A percentile compares a stretch with the other conserved stretches of the same genome.
phyloP scores from a whole-genome alignment of 371 early-diverging fungal genomes.

The Apophysomyces sp. region DNA sequence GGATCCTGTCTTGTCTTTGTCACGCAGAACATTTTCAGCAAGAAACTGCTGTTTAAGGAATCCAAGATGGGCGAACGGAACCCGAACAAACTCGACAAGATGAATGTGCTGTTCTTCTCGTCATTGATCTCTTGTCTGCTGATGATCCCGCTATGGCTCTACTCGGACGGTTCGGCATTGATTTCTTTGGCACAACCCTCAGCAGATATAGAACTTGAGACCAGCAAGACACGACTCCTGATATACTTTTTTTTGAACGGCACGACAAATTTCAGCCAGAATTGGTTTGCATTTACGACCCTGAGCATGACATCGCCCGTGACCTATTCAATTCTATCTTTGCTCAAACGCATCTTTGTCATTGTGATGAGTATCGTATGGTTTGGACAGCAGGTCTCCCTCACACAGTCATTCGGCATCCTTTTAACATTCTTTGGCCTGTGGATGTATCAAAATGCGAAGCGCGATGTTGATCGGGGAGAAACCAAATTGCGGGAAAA shows the following conservation, averaged over 20 bases:
- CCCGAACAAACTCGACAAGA: constrained; percentile 77
- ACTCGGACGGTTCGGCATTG: constrained; percentile 66
- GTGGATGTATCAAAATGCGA: constrained; percentile 83
- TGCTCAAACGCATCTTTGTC: constrained; percentile 89
- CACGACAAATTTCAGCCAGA: constrained; percentile 77
- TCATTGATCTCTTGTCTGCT: constrained; percentile 65
- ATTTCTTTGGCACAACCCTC: neutral
- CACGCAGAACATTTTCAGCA: constrained; percentile 81
- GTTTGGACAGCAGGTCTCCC: constrained; percentile 74
- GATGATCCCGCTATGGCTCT: constrained; percentile 84
- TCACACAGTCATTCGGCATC: constrained; percentile 75
- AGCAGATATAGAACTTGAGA: neutral
- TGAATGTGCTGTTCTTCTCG: constrained; percentile 81
- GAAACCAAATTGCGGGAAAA: constrained; percentile 31
- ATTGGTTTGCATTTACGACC: constrained; percentile 79
- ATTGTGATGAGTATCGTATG: constrained; percentile 84
- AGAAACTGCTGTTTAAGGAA: constrained; percentile 67
- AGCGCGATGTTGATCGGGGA: constrained; percentile 50
- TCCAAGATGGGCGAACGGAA: constrained; percentile 35
- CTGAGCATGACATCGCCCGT: constrained; percentile 80
- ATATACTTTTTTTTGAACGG: constrained; percentile 76
- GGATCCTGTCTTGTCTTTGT: constrained; percentile 79
- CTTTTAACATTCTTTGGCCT: constrained; percentile 80
- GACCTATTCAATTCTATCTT: constrained; percentile 84
- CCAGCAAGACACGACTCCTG: constrained; percentile 18